A percentile compares a stretch with the other conserved stretches of the same genome.
Conservation (phyloP, 2,329 filamentous ascomycete species). For the Cordyceps pruinosa region DNA sequence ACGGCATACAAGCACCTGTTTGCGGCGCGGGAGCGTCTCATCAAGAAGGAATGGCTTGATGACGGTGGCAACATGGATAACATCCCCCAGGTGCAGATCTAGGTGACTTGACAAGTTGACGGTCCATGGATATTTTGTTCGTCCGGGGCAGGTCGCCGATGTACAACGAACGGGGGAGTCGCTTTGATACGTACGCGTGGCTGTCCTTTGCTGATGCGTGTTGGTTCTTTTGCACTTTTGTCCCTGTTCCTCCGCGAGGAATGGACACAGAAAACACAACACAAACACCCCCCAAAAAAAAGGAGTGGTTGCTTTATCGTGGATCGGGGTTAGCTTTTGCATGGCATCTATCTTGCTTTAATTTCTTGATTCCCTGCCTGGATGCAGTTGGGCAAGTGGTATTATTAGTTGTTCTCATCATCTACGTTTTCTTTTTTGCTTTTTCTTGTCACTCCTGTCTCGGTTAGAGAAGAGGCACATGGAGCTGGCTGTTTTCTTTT, state of each 20-base stretch:
- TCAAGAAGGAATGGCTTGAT: conserved; percentile 68
- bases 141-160: neutral
- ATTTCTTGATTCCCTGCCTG: neutral
- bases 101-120: conserved; percentile 3
- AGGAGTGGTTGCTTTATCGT: neutral
- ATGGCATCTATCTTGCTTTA: neutral
- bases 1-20: conserved; percentile 90
- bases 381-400: neutral
- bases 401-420: neutral
- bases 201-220: neutral
- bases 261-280: too few relatives aligned
- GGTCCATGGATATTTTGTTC: neutral
- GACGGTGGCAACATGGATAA: conserved; percentile 65
- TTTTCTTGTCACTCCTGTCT: neutral
- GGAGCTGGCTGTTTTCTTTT: neutral
- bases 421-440: neutral
- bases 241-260: neutral
- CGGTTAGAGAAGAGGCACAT: neutral
- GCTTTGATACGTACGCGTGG: too few relatives aligned
- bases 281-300: neutral
- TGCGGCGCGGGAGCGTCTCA: conserved; percentile 62
- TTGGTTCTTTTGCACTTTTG: neutral
- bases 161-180: neutral
- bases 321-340: neutral
- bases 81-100: conserved; percentile 48